Evolutionary conservation across 257 asterid genomes (phyloP).

Genomic region (Cynanchum wilfordii): DNA sequence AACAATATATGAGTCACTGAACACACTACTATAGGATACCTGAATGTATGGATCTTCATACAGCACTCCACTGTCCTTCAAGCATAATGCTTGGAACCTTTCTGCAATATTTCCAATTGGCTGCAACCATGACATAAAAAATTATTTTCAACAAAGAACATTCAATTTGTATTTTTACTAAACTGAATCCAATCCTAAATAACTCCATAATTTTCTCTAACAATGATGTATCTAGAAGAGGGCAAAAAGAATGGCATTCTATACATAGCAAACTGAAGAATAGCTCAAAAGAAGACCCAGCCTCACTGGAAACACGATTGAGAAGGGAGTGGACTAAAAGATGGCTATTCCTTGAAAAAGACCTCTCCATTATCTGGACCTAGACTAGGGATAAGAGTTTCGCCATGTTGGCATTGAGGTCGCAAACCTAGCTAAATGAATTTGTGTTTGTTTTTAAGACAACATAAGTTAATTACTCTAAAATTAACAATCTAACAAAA

Average conservation of each 20-base stretch:
- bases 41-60: slow-evolving; percentile 92
- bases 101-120: slow-evolving; percentile 81
- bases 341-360: no score
- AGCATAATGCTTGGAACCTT: slow-evolving; percentile 72
- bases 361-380: no score
- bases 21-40: slow-evolving; percentile 35
- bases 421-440: no score
- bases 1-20: slow-evolving; percentile 7
- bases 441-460: no score
- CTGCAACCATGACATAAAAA: slow-evolving; percentile 42
- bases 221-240: background rate
- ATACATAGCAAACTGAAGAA: background rate
- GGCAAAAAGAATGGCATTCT: background rate
- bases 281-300: background rate
- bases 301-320: background rate
- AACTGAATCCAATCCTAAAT: background rate
- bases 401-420: no score
- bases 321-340: no score
- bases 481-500: no score
- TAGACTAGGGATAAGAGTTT: no score
- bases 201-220: background rate
- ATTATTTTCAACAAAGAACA: slow-evolving; percentile 18
- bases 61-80: slow-evolving; percentile 90
- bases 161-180: background rate
- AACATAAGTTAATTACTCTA: no score